A percentile compares a stretch with the other conserved stretches of the same genome.
phyloP scores from a whole-genome alignment of 2,329 filamentous ascomycete genomes.

The Sporothrix variecibatus region DNA sequence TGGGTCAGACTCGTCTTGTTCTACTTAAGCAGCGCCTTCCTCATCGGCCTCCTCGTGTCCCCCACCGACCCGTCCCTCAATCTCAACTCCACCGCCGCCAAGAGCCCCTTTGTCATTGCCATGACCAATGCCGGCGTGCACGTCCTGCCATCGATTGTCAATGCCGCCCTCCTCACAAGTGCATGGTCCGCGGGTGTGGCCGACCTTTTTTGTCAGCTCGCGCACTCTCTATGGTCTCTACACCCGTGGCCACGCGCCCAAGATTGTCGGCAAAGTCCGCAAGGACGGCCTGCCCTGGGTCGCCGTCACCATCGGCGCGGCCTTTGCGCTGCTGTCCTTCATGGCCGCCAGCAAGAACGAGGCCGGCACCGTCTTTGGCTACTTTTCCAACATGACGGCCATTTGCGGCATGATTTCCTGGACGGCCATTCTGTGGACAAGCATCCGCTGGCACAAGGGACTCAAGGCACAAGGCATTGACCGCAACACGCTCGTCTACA shows the following conservation, averaged over 20 bases:
- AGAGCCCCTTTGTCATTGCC: conserved; percentile 61
- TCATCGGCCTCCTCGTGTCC: conserved; percentile 52
- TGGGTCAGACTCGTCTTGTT: conserved; percentile 41
- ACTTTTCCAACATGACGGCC: conserved; percentile 26
- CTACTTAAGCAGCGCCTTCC: conserved; percentile 54
- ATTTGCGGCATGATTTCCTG: conserved; percentile 27
- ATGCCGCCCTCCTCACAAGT: conserved; percentile 53
- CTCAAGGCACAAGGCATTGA: neutral
- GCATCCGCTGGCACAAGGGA: neutral
- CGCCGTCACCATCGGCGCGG: conserved; percentile 17
- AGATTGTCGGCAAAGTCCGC: conserved; percentile 22
- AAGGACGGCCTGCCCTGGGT: conserved; percentile 27
- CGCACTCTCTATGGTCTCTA: conserved; percentile 25
- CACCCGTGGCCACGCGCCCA: neutral
- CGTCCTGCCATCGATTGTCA: conserved; percentile 58
- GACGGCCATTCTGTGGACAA: conserved; percentile 21
- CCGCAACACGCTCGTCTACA: neutral
- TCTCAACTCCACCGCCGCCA: conserved; percentile 44
- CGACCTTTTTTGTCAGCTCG: conserved; percentile 46
- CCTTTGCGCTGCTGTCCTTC: conserved; percentile 23
- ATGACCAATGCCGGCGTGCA: conserved; percentile 54
- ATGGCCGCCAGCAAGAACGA: conserved; percentile 27
- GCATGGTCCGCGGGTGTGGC: neutral
- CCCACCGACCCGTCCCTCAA: conserved; percentile 52
- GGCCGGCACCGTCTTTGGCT: conserved; percentile 25